These are phyloP conservation scores for Stevia rebaudiana DNA, from an alignment of 140 eudicot genomes.

Conservation along the genomic window DNA sequence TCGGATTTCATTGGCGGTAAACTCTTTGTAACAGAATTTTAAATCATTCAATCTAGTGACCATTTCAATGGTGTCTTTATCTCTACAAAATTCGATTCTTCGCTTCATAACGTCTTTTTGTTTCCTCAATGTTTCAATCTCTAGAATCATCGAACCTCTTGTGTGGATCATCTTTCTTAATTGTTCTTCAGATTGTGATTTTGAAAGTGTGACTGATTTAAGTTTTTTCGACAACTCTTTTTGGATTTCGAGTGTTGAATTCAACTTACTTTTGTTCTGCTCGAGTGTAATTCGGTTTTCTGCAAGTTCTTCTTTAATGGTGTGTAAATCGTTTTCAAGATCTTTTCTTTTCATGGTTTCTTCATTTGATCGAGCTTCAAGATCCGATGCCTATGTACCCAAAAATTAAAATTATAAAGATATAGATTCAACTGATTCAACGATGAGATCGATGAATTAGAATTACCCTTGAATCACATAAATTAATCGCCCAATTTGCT, in stretches of 20 bases:
- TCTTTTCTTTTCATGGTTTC: constrained; percentile 35
- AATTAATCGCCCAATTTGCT: constrained; percentile 65
- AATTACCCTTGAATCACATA: constrained; percentile 57
- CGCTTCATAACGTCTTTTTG: constrained; percentile 63
- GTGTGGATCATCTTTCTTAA: constrained; percentile 38
- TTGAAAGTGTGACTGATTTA: constrained; percentile 35
- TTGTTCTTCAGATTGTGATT: constrained; percentile 42
- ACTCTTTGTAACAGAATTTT: constrained; percentile 46
- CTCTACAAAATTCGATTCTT: constrained; percentile 72
- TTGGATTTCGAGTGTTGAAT: constrained; percentile 51
- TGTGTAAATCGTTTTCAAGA: constrained; percentile 43
- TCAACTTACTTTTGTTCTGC: constrained; percentile 52
- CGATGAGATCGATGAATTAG: constrained; percentile 25
- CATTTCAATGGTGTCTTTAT: constrained; percentile 61
- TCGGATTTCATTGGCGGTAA: constrained; percentile 51
- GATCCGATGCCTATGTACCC: constrained; percentile 44
- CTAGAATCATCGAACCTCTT: constrained; percentile 51
- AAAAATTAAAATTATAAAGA: neutral
- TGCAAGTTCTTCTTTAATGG: constrained; percentile 39
- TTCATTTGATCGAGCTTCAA: constrained; percentile 42
- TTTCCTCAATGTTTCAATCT: constrained; percentile 60
- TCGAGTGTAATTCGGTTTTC: constrained; percentile 43
- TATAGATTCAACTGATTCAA: neutral
- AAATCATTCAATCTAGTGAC: constrained; percentile 32
- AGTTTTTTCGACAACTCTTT: constrained; percentile 58